Base-by-base conservation (phyloP, 306 rosid genomes). In the Vicia faba region DNA sequence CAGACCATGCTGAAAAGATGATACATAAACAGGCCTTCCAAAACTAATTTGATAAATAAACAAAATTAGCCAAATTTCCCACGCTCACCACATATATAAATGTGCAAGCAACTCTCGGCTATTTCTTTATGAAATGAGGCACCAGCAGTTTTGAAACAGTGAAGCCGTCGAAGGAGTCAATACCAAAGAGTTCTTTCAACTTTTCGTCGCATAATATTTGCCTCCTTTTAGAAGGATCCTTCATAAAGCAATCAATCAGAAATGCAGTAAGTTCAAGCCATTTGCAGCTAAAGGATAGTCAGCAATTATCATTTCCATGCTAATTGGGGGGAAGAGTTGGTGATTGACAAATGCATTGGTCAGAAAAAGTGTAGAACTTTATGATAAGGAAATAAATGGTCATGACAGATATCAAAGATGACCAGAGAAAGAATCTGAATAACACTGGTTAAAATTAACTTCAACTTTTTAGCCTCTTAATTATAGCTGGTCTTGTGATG, bases 191-290 rank as follows among this genome's bases (percentile, higher is more conserved):
- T 78, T 89, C 90, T 75, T 89, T 89, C 76, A 89, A 82, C 87
- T 86, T 89, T 77, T 83, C 84, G 33, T 89, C 96, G 18, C 96
- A 75, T 66, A 84, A 26, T 81, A 86, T 69, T 61, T 70, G 71
- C 84, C 96, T 86, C 84, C 84, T 86, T 84, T 89, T 84, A 33
- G 88, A 82, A 48, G 92, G 92, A 73, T 86, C 90, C 92, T 86
- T 67, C 82, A 78, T 62, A 70, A 80, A 78, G 38, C 64, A 61
- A 40, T 23, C 33, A 84, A 71, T 35, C 56, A 69, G 5, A 66
- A 64, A 58, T 18, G 70, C 31, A 70, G 46, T 16, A 65, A 62
- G 55, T 69, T 64, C 59, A 51, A 51, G 58, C 26, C 19, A 44
- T 15, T 12, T 36, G 45, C 38, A 55, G 61, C 23, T 66, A 41